phyloP scores from a whole-genome alignment of 257 asterid species.

The Gynochthodes officinalis region DNA sequence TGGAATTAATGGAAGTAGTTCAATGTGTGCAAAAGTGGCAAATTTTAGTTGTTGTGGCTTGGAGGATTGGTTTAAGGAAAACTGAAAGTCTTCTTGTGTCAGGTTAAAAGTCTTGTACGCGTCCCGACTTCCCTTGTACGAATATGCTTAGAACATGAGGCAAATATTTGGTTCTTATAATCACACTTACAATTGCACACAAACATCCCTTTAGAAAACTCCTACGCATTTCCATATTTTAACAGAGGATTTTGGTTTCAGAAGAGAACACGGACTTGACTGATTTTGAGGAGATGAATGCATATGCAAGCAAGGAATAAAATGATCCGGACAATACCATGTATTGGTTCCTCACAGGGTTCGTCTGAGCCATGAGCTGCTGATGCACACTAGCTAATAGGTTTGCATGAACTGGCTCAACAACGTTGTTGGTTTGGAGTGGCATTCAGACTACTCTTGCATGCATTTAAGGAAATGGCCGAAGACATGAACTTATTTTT shows the following conservation, averaged over 20 bases:
- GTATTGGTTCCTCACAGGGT: no score
- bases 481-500: no score
- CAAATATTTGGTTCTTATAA: not conserved
- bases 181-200: slow-evolving; percentile 1
- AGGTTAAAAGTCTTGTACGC: slow-evolving; percentile 41
- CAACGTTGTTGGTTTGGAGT: not conserved
- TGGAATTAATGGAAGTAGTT: not conserved
- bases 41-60: slow-evolving; percentile 37
- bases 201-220: not conserved
- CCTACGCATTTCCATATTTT: no score
- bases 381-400: no score
- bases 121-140: slow-evolving; percentile 26
- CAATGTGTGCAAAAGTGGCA: slow-evolving; percentile 23
- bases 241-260: no score
- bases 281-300: no score
- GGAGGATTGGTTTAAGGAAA: slow-evolving; percentile 27
- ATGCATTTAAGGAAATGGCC: not conserved
- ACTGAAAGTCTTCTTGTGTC: slow-evolving; percentile 35
- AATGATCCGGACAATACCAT: slow-evolving; percentile 33
- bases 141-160: not conserved
- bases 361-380: no score
- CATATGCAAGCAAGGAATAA: slow-evolving; percentile 19
- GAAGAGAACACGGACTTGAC: no score
- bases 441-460: not conserved
- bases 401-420: not conserved